Percentiles rank a stretch among this genome's conserved stretches.
These are phyloP conservation scores for Mesotaenium endlicherianum DNA, from an alignment of 139 green algal genomes.

Conservation along the genomic window DNA sequence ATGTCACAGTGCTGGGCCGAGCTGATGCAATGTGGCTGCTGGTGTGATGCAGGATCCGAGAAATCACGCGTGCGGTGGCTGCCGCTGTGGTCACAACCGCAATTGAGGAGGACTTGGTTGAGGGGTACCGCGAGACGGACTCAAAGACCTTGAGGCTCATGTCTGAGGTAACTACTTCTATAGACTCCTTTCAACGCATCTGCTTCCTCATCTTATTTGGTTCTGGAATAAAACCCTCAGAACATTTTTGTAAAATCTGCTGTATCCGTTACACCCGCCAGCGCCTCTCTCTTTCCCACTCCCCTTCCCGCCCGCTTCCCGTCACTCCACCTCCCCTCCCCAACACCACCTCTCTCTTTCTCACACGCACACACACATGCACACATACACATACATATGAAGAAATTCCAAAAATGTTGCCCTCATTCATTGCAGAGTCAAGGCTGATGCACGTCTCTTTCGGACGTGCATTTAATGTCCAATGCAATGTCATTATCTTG, in stretches of 20 bases:
- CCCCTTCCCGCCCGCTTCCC: background rate
- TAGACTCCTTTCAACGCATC: background rate
- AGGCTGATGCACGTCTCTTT: background rate
- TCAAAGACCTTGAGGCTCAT: constrained; percentile 5
- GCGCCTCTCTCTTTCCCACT: background rate
- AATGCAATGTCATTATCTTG: background rate
- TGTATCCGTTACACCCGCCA: background rate
- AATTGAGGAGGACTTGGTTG: constrained; percentile 43
- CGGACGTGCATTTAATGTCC: background rate
- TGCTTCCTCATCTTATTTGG: constrained; percentile 1
- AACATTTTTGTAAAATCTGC: background rate
- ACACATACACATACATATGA: background rate
- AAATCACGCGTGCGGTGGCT: constrained; percentile 28
- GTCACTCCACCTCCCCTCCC: background rate
- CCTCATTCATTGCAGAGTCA: background rate
- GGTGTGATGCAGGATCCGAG: constrained; percentile 40
- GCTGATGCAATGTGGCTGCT: too few relatives aligned
- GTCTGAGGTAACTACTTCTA: constrained; percentile 15
- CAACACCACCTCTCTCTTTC: background rate
- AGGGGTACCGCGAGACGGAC: constrained; percentile 29
- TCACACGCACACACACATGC: background rate
- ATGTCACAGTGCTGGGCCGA: too few relatives aligned
- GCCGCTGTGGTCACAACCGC: constrained; percentile 6
- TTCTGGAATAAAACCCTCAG: background rate
- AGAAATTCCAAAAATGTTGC: background rate